Base-by-base conservation (phyloP, 176 grass and related monocot species). In the Areca catechu region DNA sequence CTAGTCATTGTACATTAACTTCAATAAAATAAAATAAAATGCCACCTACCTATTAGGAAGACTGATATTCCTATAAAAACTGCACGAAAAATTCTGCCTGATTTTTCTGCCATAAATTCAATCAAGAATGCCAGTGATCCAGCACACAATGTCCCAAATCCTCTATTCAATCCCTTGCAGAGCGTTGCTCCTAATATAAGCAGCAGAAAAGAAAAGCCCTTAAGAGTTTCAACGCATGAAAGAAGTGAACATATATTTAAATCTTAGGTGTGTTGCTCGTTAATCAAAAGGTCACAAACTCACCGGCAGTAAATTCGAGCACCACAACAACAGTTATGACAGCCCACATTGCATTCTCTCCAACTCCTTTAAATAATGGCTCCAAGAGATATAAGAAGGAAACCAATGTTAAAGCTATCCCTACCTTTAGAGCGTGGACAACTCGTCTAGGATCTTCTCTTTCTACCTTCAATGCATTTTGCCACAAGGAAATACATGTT, bases 121-220 rank as follows among this genome's bases (percentile, higher is more conserved):
- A 97, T 85, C 17, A 97, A 67, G 75, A 97, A 88, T 66, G 87
- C 83, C 63, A 97, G 75, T 67, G 78, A 87, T 61, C 80, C 87
- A 1, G 86, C 86, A 17, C 82, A 20, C 21, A 97, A 48, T 51
- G 87, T 97, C 64, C 92, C 92, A 5, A 97, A 43, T n/a, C 83
- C 92, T 85, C 92, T 84, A 52, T 97, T 97, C 20, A 97, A 74
- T 22, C 92, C 92, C 78, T 97, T 97, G 80, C 86, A 97, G 55
- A 97, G 59, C 15, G 92, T 97, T 65, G 87, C 86, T 43, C 86
- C 83, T 97, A 71, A 66, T 15, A 22, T 37, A 24, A 56, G 25
- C n/a, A 34, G 49, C 12, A 59, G 0, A 5, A 68, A 57, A 22
- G 48, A 6, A 29, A 29, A 1, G 27, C 27, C 27, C 27, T 6